Conservation (phyloP, 2,329 filamentous ascomycete genomes). For the Lasiodiplodia hormozganensis region DNA sequence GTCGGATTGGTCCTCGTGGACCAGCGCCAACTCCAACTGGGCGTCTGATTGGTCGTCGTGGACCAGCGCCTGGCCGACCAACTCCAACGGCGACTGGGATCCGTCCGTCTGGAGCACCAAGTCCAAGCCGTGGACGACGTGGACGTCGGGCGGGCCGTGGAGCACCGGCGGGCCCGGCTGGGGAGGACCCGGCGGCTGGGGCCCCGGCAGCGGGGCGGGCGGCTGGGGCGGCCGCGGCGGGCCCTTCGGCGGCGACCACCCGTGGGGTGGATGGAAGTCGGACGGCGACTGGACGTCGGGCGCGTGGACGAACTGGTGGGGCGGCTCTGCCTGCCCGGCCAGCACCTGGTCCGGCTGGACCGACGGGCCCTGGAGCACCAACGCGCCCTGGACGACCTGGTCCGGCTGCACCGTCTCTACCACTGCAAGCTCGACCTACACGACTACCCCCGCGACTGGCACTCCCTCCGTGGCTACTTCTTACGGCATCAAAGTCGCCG, state of each 20-base stretch:
- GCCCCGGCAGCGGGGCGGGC: constrained; percentile 30
- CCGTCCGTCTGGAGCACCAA: constrained; percentile 12
- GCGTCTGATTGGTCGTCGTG: constrained; percentile 13
- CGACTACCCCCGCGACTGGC: constrained; percentile 39
- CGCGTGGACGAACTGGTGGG: constrained; percentile 48
- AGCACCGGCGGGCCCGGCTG: constrained; percentile 9
- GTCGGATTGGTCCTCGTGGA: constrained; percentile 25
- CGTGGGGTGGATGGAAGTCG: constrained; percentile 39
- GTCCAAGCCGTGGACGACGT: constrained; percentile 12
- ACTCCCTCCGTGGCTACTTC: constrained; percentile 33
- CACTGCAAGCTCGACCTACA: constrained; percentile 41
- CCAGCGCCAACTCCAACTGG: constrained; percentile 15
- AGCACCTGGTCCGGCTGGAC: constrained; percentile 49
- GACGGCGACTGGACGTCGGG: constrained; percentile 37
- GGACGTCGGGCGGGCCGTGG: constrained; percentile 15
- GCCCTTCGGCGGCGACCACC: constrained; percentile 34
- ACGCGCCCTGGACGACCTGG: constrained; percentile 47
- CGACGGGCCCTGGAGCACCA: constrained; percentile 42
- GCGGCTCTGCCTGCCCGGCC: constrained; percentile 39
- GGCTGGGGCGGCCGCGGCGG: constrained; percentile 37
- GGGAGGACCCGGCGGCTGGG: constrained; percentile 16
- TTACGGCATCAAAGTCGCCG: constrained; percentile 44
- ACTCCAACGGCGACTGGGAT: constrained; percentile 10
- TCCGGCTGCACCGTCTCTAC: constrained; percentile 41
- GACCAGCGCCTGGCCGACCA: constrained; percentile 12